Base-by-base conservation (phyloP, 2,329 filamentous ascomycete genomes). In the Alternaria incomplexa region DNA sequence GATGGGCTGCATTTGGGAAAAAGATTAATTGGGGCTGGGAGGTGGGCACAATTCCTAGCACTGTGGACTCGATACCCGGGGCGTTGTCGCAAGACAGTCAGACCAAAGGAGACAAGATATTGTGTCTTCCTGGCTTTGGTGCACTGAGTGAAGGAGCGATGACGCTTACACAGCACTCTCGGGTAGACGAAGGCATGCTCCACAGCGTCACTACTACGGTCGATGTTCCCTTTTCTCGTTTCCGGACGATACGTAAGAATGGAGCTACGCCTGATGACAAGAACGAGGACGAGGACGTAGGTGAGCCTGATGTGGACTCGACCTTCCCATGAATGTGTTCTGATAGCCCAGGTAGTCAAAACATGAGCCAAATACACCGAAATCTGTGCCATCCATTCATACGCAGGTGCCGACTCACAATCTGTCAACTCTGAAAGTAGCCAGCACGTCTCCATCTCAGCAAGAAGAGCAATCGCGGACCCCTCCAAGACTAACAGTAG, bases 111-210 rank as follows among this genome's bases (percentile, higher is more conserved):
- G 25, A 25, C n/a, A 32, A 9, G 17, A 30, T 43, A 9, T 5
- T n/a, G 26, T 15, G n/a, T 12, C 12, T 55, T 1, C 55, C 63
- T 15, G 82, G 85, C 60, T 92, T 93, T 73, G 90, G 90, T 22
- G 88, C 86, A 10, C 79, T 90, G 17, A 89, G 90, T 0, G 85
- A 87, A 54, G 80, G 85, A 15, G 90, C 89, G 2, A 63, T 80
- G 58, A 73, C 66, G 9, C 54, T 80, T 22, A 72, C 65, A 58
- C 66, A 63, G 26, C 56, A 52, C 32, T 9, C 56, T 36, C 10
- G 44, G 36, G 40, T 32, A 51, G 30, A 36, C 7, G 48, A 56
- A 17, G 30, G 56, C 40, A 13, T 15, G 15, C 20, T 25, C 57
- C 61, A 56, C 65, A 45, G 20, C 3, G 23, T 70, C 22, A 67